A percentile compares a stretch with the other conserved stretches of the same genome.
Conservation (phyloP, 345 rosid species). For the Pistacia atlantica region DNA sequence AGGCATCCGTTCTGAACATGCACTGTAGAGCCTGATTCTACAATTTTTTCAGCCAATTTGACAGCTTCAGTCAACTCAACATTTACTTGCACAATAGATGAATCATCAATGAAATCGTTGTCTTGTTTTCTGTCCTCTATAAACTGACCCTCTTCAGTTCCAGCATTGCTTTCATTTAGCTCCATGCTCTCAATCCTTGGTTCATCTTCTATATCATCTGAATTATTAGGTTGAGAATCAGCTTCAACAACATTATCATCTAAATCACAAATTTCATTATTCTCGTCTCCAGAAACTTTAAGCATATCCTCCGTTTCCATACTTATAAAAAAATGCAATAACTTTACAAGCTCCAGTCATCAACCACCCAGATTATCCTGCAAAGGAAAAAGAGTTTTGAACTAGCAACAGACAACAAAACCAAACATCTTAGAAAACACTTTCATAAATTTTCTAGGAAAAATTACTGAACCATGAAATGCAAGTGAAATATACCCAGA, state of each 20-base stretch:
- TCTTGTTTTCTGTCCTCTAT: conserved; percentile 34
- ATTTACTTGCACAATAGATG: conserved; percentile 39
- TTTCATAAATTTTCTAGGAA: neutral
- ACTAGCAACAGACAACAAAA: neutral
- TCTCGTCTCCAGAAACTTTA: conserved; percentile 39
- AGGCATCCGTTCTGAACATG: conserved; percentile 32
- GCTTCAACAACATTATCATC: conserved; percentile 41
- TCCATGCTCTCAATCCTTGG: conserved; percentile 38
- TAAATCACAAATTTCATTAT: conserved; percentile 28
- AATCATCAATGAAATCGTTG: conserved; percentile 38
- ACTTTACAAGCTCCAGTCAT: conserved; percentile 12
- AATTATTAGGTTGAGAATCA: conserved; percentile 25
- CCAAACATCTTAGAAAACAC: neutral
- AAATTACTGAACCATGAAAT: neutral
- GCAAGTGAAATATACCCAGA: neutral
- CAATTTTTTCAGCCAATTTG: conserved; percentile 37
- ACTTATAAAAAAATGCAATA: conserved; percentile 1
- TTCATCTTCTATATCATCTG: conserved; percentile 28
- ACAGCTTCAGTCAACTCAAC: conserved; percentile 39
- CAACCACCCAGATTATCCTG: conserved; percentile 21
- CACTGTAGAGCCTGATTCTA: conserved; percentile 26
- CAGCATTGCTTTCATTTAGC: conserved; percentile 36
- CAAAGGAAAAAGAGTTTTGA: conserved; percentile 3
- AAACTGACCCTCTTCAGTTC: conserved; percentile 37
- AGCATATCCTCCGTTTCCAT: conserved; percentile 59